Evolutionary conservation across 306 rosid genomes (phyloP).

Genomic region (Cicer pinnatifidum): DNA sequence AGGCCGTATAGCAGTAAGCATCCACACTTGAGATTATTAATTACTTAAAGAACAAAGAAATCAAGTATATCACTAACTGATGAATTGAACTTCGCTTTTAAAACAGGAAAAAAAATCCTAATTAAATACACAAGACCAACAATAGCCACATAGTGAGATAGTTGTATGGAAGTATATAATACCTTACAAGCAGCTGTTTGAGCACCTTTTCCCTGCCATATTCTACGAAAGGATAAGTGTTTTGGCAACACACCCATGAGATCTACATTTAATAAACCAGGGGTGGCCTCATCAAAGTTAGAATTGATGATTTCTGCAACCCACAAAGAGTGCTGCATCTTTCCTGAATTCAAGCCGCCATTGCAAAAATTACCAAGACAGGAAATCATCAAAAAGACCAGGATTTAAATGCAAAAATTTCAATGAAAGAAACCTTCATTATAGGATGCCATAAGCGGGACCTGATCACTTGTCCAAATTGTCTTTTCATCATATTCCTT

Average conservation of each 20-base stretch:
- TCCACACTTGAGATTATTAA: slow-evolving; percentile 6
- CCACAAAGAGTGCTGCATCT: slow-evolving; percentile 97
- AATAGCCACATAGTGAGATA: slow-evolving; percentile 26
- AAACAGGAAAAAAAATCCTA: slow-evolving; percentile 9
- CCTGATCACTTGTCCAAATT: slow-evolving; percentile 92
- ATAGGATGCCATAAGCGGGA: slow-evolving; percentile 94
- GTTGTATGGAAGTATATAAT: slow-evolving; percentile 16
- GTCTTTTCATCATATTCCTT: slow-evolving; percentile 94
- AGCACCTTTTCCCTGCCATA: slow-evolving; percentile 99
- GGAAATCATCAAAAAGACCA: slow-evolving; percentile 38
- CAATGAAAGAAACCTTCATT: slow-evolving; percentile 67
- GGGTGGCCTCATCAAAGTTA: slow-evolving; percentile 58
- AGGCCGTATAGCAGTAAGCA: slow-evolving; percentile 27
- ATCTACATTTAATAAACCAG: slow-evolving; percentile 57
- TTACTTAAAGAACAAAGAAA: slow-evolving; percentile 34
- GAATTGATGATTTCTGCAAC: slow-evolving; percentile 72
- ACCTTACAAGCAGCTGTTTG: slow-evolving; percentile 90
- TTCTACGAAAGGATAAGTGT: slow-evolving; percentile 73
- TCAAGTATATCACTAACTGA: slow-evolving; percentile 5
- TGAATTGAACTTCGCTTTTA: slow-evolving; percentile 5
- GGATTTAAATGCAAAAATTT: slow-evolving; percentile 37
- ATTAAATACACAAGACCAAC: slow-evolving; percentile 31
- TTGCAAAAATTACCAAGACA: slow-evolving; percentile 40
- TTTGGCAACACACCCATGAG: slow-evolving; percentile 68
- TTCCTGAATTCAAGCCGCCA: slow-evolving; percentile 64